Conservation (phyloP, 2,329 filamentous ascomycete genomes). For the Immersiporthe knoxdaviesiana region DNA sequence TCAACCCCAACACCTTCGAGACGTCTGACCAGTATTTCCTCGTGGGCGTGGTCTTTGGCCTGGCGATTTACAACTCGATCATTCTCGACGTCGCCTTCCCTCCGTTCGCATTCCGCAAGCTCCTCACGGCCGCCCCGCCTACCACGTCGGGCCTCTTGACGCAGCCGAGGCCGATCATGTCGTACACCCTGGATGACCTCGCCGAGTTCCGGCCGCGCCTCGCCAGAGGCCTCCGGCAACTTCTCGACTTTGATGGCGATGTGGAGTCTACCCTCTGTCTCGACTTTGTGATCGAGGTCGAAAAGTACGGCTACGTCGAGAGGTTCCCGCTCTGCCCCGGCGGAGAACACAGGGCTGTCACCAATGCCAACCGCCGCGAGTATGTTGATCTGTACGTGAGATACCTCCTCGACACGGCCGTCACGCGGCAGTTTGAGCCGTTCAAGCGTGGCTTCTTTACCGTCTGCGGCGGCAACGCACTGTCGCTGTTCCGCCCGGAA, state of each 20-base stretch:
- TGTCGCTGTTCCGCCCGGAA: slow-evolving; percentile 85
- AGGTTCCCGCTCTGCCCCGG: slow-evolving; percentile 73
- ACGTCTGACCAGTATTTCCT: slow-evolving; percentile 91
- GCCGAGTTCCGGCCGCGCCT: slow-evolving; percentile 79
- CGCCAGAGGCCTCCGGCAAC: slow-evolving; percentile 72
- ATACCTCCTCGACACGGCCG: slow-evolving; percentile 76
- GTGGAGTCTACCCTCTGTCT: slow-evolving; percentile 80
- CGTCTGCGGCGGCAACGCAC: slow-evolving; percentile 84
- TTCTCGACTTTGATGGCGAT: slow-evolving; percentile 83
- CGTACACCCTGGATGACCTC: slow-evolving; percentile 78
- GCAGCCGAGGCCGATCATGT: slow-evolving; percentile 65
- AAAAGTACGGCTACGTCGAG: slow-evolving; percentile 72
- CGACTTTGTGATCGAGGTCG: slow-evolving; percentile 77
- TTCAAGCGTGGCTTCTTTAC: slow-evolving; percentile 95
- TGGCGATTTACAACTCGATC: slow-evolving; percentile 94
- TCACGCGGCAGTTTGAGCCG: slow-evolving; percentile 84
- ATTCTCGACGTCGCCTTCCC: slow-evolving; percentile 88
- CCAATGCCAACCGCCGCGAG: slow-evolving; percentile 80
- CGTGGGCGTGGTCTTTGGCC: slow-evolving; percentile 82
- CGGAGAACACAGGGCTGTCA: slow-evolving; percentile 76
- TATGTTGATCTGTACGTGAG: slow-evolving; percentile 86
- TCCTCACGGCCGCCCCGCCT: slow-evolving; percentile 75
- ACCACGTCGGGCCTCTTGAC: slow-evolving; percentile 57
- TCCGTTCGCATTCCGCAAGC: slow-evolving; percentile 86
- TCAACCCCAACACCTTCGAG: slow-evolving; percentile 88